Evolutionary conservation across 441 rosid species (phyloP).

Genomic region (Euphorbia celastroides): DNA sequence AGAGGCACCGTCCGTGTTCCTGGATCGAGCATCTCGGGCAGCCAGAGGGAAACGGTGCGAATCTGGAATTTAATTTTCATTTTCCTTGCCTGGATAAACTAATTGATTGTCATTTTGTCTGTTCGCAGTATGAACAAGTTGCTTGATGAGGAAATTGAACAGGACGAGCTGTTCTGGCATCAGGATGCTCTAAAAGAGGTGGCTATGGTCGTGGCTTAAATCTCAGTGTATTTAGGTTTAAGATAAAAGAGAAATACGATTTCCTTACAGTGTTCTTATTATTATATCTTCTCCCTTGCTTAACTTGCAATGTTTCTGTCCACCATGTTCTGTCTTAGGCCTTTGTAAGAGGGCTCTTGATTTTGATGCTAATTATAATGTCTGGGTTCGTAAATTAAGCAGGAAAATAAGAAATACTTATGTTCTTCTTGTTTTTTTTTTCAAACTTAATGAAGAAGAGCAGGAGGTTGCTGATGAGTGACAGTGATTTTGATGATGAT

Average conservation of each 20-base stretch:
- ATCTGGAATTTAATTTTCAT: not conserved
- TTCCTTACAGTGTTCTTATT: not conserved
- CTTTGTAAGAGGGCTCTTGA: not conserved
- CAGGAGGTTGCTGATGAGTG: slow-evolving; percentile 85
- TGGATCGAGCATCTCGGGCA: slow-evolving; percentile 65
- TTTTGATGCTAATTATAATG: not conserved
- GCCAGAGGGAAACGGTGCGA: slow-evolving; percentile 81
- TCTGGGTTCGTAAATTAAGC: not conserved
- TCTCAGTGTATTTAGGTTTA: not conserved
- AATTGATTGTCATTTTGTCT: not conserved
- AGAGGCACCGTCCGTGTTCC: slow-evolving; percentile 49
- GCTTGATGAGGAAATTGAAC: slow-evolving; percentile 82
- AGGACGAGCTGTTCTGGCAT: slow-evolving; percentile 89
- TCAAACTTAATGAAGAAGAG: slow-evolving; percentile 57
- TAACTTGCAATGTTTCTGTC: slow-evolving; percentile 1
- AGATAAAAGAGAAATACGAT: not conserved
- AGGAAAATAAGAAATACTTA: not conserved
- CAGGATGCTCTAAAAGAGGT: slow-evolving; percentile 98
- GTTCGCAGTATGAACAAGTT: slow-evolving; percentile 67
- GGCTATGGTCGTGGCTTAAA: not conserved
- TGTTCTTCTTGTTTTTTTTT: slow-evolving; percentile 1
- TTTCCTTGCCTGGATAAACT: not conserved
- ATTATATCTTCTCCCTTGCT: not conserved
- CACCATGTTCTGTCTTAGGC: not conserved
- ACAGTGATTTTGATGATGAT: slow-evolving; percentile 92